Base-by-base conservation (phyloP, 192 early-diverging fungal species). In the Entomortierella chlamydospora region DNA sequence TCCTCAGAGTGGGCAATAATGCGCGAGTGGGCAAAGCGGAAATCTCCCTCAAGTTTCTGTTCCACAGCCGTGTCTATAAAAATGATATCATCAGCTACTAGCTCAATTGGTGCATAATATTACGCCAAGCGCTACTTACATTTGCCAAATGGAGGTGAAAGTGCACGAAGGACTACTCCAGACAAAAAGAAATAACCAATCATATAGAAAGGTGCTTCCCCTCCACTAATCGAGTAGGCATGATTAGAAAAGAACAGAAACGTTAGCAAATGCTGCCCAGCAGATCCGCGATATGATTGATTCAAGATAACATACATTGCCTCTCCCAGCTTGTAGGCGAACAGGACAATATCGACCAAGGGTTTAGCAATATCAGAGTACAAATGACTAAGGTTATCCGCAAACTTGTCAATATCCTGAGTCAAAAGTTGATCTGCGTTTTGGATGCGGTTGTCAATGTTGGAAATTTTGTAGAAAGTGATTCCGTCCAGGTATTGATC, bases 1-100 rank as follows among this genome's bases (percentile, higher is more conserved):
- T 94, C 93, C 66, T 94, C 94, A 3, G 94, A 93, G 64, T 95
- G 91, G 54, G 91, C 87, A 52, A 95, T 92, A n/a, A 96, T 87
- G 26, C 94, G 88, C 10, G 91, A 90, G 70, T 96, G 93, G 20
- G 91, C 88, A 68, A 90, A 94, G 17, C 94, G 87, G 84, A 95
- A 93, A 54, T 94, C 94, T 45, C 92, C 94, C 47, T 89, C 89
- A 23, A 96, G 82, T 37, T 88, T 90, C 72, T 94, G 92, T 57
- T 95, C 92, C 57, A 90, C 82, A 10, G 93, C 94, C 15, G 89
- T 91, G 72, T 91, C 87, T 88, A 72, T 51, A 34, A 20, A 15
- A 50, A 50, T 28, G 10, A 34, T 54, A 37, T 7, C 34, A 7
- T 37, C 10, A 37, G 34, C 34, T 37, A 37, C 34, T 7, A 37